Evolutionary conservation across 139 green algal species (phyloP), one percentile per base, ranked within the genome.

Genomic region (Chlorella sp.): DNA sequence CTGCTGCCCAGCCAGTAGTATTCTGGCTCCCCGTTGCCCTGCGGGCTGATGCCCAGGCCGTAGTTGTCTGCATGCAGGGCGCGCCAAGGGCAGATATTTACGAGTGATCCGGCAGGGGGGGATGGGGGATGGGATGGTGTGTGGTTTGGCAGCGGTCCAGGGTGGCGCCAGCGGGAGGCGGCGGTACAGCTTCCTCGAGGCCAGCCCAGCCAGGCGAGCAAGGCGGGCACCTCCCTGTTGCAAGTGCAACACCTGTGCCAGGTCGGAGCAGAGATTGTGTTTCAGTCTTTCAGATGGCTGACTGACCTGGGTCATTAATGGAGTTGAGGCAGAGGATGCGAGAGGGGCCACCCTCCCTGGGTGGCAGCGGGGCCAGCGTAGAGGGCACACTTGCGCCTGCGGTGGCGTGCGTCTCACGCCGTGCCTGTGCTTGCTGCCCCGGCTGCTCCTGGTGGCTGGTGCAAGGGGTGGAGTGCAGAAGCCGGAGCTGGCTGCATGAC

Each of bases 1-100:
- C 75, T 81, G 75, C 34, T 81, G 75, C 75, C 75, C 34, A 81
- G 75, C 75, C 75, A 81, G 11, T 81, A 81, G 36, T 81, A 81
- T 0, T 34, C 34, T 22, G 75, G 75, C 36, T 81, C 75, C n/a
- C 75, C n/a, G 75, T 16, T 81, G 75, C 75, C 75, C 75, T 81
- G 75, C 14, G 75, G 36, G 75, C 75, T 81, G 15, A 9, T 15
- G 53, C n/a, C 75, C 75, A 81, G 75, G 15, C 75, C 75, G n/a
- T 39, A 71, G 24, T 71, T 71, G 21, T 71, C 21, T 28, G 48
- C 48, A 9, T 16, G 48, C 48, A 57, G 48, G 48, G 9, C 9
- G 48, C 48, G 48, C 9, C 48, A 57, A 57, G 5, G 9, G 48
- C 48, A 57, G 48, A 57, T 5, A 9, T 16, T 57, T 57, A 57